These are phyloP conservation scores for Botrytis deweyae DNA, from an alignment of 2,329 filamentous ascomycete genomes.

Conservation along the genomic window DNA sequence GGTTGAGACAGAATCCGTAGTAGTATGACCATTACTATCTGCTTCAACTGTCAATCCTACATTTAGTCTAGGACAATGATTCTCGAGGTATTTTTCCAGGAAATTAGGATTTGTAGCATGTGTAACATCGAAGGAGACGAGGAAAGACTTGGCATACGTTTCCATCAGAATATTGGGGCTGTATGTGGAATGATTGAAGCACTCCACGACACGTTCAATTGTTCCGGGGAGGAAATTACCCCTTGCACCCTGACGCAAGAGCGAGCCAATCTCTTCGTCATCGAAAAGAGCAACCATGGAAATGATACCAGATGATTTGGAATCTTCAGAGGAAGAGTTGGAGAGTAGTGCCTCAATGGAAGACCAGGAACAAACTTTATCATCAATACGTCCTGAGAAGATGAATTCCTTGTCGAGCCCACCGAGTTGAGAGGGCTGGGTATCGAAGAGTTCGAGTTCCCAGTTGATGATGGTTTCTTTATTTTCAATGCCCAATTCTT, in stretches of 20 bases:
- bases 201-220: conserved; percentile 79
- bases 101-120: conserved; percentile 97
- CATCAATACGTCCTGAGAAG: conserved; percentile 91
- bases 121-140: conserved; percentile 88
- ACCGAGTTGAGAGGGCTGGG: conserved; percentile 77
- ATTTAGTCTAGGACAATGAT: conserved; percentile 86
- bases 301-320: conserved; percentile 56
- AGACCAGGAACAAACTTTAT: conserved; percentile 95
- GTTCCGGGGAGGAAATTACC: conserved; percentile 83
- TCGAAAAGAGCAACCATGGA: conserved; percentile 95
- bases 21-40: conserved; percentile 94
- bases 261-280: conserved; percentile 92
- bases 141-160: conserved; percentile 88
- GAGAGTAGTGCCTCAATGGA: conserved; percentile 81
- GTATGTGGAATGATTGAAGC: conserved; percentile 47
- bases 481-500: conserved; percentile 71
- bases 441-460: conserved; percentile 95
- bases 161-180: conserved; percentile 67
- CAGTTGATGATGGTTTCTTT: conserved; percentile 82
- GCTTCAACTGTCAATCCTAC: conserved; percentile 77
- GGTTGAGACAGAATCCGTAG: conserved; percentile 83
- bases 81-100: conserved; percentile 74
- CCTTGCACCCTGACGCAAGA: conserved; percentile 83
- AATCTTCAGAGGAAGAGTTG: conserved; percentile 55
- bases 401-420: conserved; percentile 92